Evolutionary conservation across 495 filamentous ascomycete genomes (phyloP).

Genomic region (Aspergillus carlsbadensis): DNA sequence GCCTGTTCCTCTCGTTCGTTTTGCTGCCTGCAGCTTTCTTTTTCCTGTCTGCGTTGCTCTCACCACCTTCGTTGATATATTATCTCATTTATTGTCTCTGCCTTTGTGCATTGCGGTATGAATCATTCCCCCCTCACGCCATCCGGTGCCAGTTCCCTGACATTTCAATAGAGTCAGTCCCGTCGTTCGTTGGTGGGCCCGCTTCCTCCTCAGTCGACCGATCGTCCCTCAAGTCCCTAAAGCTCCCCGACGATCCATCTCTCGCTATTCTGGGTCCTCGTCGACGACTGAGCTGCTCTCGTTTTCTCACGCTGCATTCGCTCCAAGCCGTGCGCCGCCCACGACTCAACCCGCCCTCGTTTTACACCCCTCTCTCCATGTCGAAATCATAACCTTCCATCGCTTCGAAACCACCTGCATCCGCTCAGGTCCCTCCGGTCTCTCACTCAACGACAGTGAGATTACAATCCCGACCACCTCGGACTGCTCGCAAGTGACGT

Average conservation of each 20-base stretch:
- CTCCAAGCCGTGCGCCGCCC: not conserved
- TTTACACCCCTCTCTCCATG: constrained; percentile 12
- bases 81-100: constrained; percentile 1
- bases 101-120: constrained; percentile 13
- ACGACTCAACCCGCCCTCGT: not conserved
- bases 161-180: constrained; percentile 12
- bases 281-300: constrained; percentile 3
- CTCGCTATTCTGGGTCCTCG: constrained; percentile 4
- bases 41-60: constrained; percentile 5
- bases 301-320: constrained; percentile 8
- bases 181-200: constrained; percentile 17
- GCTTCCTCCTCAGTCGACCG: constrained; percentile 14
- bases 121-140: not conserved
- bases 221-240: constrained; percentile 7
- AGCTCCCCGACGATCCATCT: constrained; percentile 13
- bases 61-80: not conserved
- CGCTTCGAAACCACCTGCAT: constrained; percentile 5
- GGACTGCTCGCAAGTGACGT: not conserved
- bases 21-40: constrained; percentile 10
- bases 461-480: not conserved
- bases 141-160: constrained; percentile 4
- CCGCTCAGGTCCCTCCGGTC: constrained; percentile 3
- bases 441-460: not conserved
- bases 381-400: constrained; percentile 11
- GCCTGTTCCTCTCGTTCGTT: not conserved